These are phyloP conservation scores for Narthecium ossifragum DNA, from an alignment of 106 monocot species.

Conservation along the genomic window DNA sequence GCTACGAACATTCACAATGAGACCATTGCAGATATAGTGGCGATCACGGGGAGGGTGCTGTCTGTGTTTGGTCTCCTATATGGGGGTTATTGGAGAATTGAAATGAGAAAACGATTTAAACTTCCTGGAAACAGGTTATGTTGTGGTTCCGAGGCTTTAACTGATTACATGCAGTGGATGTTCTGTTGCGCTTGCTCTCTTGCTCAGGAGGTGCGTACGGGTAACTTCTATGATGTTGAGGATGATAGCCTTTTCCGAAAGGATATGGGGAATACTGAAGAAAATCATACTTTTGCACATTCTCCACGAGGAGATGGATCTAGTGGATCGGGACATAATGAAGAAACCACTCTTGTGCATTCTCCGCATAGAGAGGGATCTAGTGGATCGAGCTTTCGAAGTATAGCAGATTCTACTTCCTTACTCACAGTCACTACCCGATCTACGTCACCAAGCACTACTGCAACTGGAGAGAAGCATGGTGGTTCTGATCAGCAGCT, in stretches of 20 bases:
- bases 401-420: too few species aligned
- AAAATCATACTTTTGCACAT: too few species aligned
- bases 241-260: conserved; percentile 16
- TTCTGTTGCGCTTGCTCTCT: conserved; percentile 48
- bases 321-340: too few species aligned
- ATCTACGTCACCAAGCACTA: too few species aligned
- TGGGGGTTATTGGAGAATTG: conserved; percentile 8
- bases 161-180: conserved; percentile 42
- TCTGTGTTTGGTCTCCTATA: neutral
- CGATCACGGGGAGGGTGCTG: neutral
- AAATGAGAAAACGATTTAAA: conserved; percentile 59
- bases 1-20: neutral
- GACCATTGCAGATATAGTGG: neutral
- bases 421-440: neutral
- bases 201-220: conserved; percentile 62
- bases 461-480: too few species aligned
- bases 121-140: conserved; percentile 27
- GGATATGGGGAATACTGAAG: too few species aligned
- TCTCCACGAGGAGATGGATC: too few species aligned
- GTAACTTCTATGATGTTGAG: conserved; percentile 41
- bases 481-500: too few species aligned
- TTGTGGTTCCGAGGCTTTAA: conserved; percentile 17
- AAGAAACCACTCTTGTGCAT: too few species aligned
- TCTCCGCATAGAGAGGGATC: too few species aligned
- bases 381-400: too few species aligned